Percentiles rank a stretch among this genome's conserved stretches.
Evolutionary conservation across 73 alveolate species (phyloP).

Genomic region (Paramecium sexaurelia): DNA sequence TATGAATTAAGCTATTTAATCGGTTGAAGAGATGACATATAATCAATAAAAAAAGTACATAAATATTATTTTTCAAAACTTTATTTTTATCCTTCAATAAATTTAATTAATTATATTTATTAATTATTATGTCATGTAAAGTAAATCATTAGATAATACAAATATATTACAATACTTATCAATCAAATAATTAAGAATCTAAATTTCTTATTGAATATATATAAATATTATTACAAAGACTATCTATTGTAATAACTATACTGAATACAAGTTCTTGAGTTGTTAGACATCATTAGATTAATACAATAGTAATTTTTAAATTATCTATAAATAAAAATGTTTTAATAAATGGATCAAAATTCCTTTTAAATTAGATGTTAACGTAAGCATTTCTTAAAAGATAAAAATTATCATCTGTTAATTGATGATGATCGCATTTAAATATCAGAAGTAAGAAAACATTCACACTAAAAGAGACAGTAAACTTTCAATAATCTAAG

Average conservation of each 20-base stretch:
- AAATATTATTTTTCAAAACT: not conserved
- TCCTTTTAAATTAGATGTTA: not conserved
- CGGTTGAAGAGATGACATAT: not conserved
- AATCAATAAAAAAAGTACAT: not conserved
- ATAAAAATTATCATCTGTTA: not conserved
- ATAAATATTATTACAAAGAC: no score
- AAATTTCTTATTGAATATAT: no score
- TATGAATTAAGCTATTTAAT: not conserved
- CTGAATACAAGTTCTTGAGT: no score
- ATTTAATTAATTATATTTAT: no score
- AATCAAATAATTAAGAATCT: no score
- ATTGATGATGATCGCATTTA: not conserved
- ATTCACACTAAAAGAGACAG: slow-evolving; percentile 20
- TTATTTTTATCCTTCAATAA: no score
- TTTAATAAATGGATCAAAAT: not conserved
- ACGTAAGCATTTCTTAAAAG: not conserved
- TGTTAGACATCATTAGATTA: not conserved
- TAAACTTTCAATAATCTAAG: not conserved
- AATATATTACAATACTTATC: no score
- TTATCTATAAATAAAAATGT: not conserved
- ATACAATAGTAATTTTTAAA: not conserved
- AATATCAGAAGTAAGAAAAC: not conserved
- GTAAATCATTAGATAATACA: no score
- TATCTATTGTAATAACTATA: no score
- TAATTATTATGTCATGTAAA: no score